Conservation (phyloP, 495 filamentous ascomycete species). For the Trypethelium eluteriae region DNA sequence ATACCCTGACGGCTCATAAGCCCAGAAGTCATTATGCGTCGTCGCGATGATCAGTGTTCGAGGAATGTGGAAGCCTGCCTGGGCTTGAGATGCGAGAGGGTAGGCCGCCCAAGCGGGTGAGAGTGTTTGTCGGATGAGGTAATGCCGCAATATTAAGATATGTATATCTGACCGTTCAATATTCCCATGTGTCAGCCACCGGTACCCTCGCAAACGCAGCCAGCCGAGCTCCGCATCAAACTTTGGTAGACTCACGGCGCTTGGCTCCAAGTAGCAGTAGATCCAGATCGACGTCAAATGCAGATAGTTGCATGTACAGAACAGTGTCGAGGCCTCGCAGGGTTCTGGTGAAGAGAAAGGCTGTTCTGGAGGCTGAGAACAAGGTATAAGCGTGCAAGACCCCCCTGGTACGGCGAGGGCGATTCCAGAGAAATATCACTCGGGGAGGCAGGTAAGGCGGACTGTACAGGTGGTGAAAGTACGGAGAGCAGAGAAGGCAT, state of each 20-base stretch:
- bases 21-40: constrained; percentile 2
- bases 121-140: constrained; percentile 2
- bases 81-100: neutral
- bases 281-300: neutral
- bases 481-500: constrained; percentile 5
- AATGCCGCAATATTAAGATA: neutral
- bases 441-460: neutral
- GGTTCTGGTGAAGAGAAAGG: neutral
- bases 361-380: neutral
- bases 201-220: neutral
- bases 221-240: neutral
- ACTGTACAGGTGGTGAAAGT: constrained; percentile 9
- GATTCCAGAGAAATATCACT: neutral
- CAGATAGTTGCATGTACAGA: neutral
- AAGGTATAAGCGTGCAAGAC: neutral
- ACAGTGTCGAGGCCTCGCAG: neutral
- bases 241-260: neutral
- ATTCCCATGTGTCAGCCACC: neutral
- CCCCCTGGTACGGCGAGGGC: neutral
- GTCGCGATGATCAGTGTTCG: neutral
- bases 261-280: neutral
- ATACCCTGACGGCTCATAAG: neutral
- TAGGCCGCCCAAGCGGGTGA: neutral
- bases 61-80: neutral
- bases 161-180: neutral